Conservation (phyloP, 2,329 filamentous ascomycete genomes). For the Trichoderma sp. region DNA sequence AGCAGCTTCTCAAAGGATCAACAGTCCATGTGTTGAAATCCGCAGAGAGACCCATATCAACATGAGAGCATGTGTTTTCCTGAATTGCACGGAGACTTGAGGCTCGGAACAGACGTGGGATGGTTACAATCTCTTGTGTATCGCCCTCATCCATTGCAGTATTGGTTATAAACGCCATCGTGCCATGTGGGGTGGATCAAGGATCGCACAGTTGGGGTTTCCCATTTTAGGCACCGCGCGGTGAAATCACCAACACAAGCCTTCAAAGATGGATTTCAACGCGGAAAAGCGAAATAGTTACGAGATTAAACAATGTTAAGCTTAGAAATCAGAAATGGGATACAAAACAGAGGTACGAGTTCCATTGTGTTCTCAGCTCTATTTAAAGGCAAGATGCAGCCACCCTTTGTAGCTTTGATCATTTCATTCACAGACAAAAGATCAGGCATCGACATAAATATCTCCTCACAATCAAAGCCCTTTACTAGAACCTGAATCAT, state of each 20-base stretch:
- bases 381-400: neutral
- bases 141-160: neutral
- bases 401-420: neutral
- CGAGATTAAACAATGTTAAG: neutral
- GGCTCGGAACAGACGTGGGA: neutral
- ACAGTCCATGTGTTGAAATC: neutral
- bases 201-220: neutral
- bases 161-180: neutral
- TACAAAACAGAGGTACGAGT: neutral
- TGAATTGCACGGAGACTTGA: constrained; percentile 1
- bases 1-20: neutral
- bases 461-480: neutral
- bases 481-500: neutral
- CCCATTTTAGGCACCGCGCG: constrained; percentile 10
- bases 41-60: neutral
- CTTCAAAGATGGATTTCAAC: neutral
- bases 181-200: neutral
- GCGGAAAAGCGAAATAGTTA: neutral
- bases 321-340: neutral
- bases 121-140: neutral
- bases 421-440: neutral
- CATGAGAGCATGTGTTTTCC: neutral
- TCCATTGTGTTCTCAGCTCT: neutral
- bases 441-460: neutral
- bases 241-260: neutral